These are phyloP conservation scores for Apiospora sp. DNA, from an alignment of 2,329 filamentous ascomycete genomes.

Conservation along the genomic window DNA sequence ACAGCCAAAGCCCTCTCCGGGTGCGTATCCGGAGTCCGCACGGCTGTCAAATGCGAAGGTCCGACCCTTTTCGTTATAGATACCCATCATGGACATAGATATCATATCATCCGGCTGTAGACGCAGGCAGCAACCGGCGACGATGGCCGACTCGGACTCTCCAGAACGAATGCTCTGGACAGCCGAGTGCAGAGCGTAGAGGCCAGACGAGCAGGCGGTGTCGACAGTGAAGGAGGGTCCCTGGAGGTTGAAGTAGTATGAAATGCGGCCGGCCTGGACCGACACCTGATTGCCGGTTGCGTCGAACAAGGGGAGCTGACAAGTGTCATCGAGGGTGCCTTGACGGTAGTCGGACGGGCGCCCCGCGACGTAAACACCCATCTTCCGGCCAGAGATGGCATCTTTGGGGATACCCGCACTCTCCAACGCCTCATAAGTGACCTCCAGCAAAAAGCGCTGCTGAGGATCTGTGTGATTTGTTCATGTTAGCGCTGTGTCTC, in stretches of 20 bases:
- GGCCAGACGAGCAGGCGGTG: conserved; percentile 34
- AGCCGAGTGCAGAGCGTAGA: conserved; percentile 32
- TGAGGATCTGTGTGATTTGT: conserved; percentile 34
- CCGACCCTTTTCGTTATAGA: conserved; percentile 22
- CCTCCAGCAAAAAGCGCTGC: conserved; percentile 44
- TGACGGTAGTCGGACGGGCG: conserved; percentile 33
- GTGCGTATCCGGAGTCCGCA: conserved; percentile 27
- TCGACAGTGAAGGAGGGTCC: conserved; percentile 34
- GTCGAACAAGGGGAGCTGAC: conserved; percentile 38
- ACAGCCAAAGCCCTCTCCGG: conserved; percentile 25
- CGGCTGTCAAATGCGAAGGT: conserved; percentile 24
- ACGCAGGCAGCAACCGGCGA: conserved; percentile 23
- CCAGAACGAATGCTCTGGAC: conserved; percentile 31
- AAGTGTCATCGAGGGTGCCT: conserved; percentile 31
- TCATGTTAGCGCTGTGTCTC: neutral
- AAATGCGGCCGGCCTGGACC: conserved; percentile 35
- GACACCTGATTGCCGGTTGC: conserved; percentile 35
- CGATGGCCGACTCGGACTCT: conserved; percentile 22
- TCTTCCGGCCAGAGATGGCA: conserved; percentile 38
- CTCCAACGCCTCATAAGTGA: conserved; percentile 45
- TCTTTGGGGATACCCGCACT: conserved; percentile 43
- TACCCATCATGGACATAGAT: conserved; percentile 23
- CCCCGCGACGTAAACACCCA: conserved; percentile 44
- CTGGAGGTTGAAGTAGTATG: conserved; percentile 32
- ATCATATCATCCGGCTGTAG: conserved; percentile 12